These are phyloP conservation scores for Rubia balearica DNA, from an alignment of 305 asterid genomes.

Conservation along the genomic window DNA sequence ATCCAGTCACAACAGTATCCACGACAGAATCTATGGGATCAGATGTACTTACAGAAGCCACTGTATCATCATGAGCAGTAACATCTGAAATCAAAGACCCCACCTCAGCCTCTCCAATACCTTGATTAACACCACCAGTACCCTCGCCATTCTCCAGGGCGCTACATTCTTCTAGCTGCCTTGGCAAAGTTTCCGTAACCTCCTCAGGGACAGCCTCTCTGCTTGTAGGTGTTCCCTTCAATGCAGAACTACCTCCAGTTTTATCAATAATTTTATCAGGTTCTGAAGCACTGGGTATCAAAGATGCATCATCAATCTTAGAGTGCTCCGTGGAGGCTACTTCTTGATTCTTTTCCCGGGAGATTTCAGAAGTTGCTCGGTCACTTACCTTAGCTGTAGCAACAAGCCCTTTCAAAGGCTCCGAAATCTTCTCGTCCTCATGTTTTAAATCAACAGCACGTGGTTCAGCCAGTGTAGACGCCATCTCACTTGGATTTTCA, in stretches of 20 bases:
- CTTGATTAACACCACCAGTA: constrained; percentile 17
- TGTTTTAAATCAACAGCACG: constrained; percentile 22
- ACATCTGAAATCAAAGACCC: constrained; percentile 19
- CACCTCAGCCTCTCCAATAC: constrained; percentile 22
- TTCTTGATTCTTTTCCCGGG: constrained; percentile 25
- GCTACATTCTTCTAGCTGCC: constrained; percentile 31
- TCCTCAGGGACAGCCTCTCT: constrained; percentile 27
- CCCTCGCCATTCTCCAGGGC: constrained; percentile 23
- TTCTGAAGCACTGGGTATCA: constrained; percentile 26
- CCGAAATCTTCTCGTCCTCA: constrained; percentile 17
- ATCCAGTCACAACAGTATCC: constrained; percentile 23
- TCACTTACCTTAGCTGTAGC: constrained; percentile 20
- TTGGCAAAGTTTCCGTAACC: constrained; percentile 20
- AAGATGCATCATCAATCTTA: constrained; percentile 24
- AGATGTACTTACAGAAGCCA: constrained; percentile 17
- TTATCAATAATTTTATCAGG: constrained; percentile 22
- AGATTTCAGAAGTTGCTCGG: constrained; percentile 24
- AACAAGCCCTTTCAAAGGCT: constrained; percentile 21
- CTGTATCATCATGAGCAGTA: constrained; percentile 23
- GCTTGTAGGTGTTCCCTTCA: constrained; percentile 7
- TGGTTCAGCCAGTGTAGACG: constrained; percentile 23
- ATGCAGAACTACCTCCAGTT: background rate
- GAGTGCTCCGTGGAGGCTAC: constrained; percentile 22
- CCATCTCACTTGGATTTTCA: constrained; percentile 25
- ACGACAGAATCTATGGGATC: constrained; percentile 10